Percentiles rank a stretch among this genome's conserved stretches.
Conservation (phyloP, 805 yeast species). For the Candida sithepensis region DNA sequence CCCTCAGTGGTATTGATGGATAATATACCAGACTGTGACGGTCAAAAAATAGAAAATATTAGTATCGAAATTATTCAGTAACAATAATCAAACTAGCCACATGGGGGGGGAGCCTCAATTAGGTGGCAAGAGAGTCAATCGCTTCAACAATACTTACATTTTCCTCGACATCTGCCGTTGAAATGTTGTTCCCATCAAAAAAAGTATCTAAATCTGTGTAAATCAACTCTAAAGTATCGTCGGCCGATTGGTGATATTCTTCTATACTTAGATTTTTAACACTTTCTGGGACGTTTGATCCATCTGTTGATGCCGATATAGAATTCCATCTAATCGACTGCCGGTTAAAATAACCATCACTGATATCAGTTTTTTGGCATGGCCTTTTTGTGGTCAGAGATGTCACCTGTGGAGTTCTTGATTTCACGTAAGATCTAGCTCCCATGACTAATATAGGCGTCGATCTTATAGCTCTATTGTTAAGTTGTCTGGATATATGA, state of each 20-base stretch:
- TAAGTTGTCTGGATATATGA: neutral
- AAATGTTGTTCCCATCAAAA: slow-evolving; percentile 44
- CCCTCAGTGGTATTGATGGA: slow-evolving; percentile 73
- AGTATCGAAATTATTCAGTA: neutral
- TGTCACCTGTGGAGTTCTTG: neutral
- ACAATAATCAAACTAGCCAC: neutral
- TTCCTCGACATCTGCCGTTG: slow-evolving; percentile 68
- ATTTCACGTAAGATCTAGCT: neutral
- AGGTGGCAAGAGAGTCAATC: too few relatives aligned
- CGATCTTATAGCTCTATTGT: neutral
- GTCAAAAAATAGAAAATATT: neutral
- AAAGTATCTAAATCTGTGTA: slow-evolving; percentile 65
- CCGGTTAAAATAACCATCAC: too few relatives aligned
- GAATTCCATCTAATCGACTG: slow-evolving; percentile 20
- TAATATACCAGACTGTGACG: slow-evolving; percentile 60
- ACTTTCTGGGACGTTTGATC: slow-evolving; percentile 48
- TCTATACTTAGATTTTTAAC: slow-evolving; percentile 44
- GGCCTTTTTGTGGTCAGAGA: too few relatives aligned
- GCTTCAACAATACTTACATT: slow-evolving; percentile 45
- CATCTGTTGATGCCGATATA: slow-evolving; percentile 43
- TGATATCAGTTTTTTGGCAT: too few relatives aligned
- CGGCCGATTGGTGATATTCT: slow-evolving; percentile 63
- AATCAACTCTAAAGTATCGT: slow-evolving; percentile 64
- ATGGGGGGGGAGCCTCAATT: neutral
- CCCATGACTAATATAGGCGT: neutral